Conservation (phyloP, 768 basidiomycete genomes). For the Lactarius vividus region DNA sequence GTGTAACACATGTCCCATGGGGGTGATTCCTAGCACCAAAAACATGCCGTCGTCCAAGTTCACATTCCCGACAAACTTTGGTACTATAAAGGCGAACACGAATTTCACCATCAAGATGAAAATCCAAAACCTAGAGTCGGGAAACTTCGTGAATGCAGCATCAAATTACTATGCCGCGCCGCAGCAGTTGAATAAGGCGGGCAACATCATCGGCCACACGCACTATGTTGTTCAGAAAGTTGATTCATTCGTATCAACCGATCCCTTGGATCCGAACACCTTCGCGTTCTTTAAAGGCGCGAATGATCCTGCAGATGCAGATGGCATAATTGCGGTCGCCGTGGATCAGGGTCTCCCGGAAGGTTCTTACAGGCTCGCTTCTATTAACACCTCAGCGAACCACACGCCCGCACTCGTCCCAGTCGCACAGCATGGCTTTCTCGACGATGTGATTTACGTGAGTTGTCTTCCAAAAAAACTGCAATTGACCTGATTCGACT, state of each 20-base stretch:
- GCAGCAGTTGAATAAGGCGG: constrained; percentile 44
- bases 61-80: constrained; percentile 40
- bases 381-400: constrained; percentile 56
- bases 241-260: constrained; percentile 41
- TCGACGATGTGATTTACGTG: constrained; percentile 62
- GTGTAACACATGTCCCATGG: constrained; percentile 40
- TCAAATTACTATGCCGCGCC: constrained; percentile 50
- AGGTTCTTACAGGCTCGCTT: constrained; percentile 57
- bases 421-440: constrained; percentile 56
- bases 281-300: constrained; percentile 69
- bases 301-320: constrained; percentile 33
- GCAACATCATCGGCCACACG: constrained; percentile 50
- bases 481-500: not conserved
- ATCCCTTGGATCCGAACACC: constrained; percentile 44
- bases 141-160: constrained; percentile 51
- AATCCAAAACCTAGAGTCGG: constrained; percentile 41
- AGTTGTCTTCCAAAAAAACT: constrained; percentile 28
- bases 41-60: constrained; percentile 53
- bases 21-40: constrained; percentile 42
- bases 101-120: constrained; percentile 44
- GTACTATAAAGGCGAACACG: constrained; percentile 40
- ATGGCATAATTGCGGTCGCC: constrained; percentile 48
- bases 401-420: constrained; percentile 58
- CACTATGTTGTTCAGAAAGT: constrained; percentile 56
- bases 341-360: constrained; percentile 56